Evolutionary conservation across 495 filamentous ascomycete genomes (phyloP), one percentile per base, ranked within the genome.

Genomic region (Penicillium longicatenatum): DNA sequence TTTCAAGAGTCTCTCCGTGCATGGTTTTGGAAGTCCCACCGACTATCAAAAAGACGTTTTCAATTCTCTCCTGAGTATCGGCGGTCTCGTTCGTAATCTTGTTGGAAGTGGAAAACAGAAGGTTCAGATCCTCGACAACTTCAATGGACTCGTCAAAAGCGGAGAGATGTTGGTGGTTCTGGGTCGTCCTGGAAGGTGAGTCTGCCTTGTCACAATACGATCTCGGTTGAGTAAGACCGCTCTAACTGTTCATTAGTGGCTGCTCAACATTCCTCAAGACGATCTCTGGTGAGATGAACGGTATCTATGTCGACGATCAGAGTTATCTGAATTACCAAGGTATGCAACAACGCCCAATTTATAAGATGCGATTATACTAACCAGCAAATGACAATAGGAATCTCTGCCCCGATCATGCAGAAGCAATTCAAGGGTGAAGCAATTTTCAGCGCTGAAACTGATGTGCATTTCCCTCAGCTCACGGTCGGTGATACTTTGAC

Each of bases 201-300:
- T 35, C 31, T 35, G 12, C 31, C 31, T 10, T 1, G 31, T 10
- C 31, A 12, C 4, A 5, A 14, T 11, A 10, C 12, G 31, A 35
- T 35, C 10, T 35, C 8, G 4, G 4, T 12, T 35, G 31, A 12
- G 31, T 11, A 35, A 12, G 9, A 35, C 31, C 4, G 9, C 31
- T 14, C 9, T 35, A 35, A 33, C 81, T 43, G 1, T 35, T 14
- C 10, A 35, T 35, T 35, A 35, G 31, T 35, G 88, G 88, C 31
- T 90, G 88, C 66, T 84, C 81, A 11, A 91, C 88, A 1, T 77
- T 91, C n/a, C 69, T 91, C 26, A 91, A 91, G 70, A 85, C 86
- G 0, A 84, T 91, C 52, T 75, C 85, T 14, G 86, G 86, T 16
- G 84, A 89, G 63, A 86, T 84, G 11, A 78, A 85, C 52, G 88